Conservation (phyloP, 768 basidiomycete genomes). For the Trametes punicea region DNA sequence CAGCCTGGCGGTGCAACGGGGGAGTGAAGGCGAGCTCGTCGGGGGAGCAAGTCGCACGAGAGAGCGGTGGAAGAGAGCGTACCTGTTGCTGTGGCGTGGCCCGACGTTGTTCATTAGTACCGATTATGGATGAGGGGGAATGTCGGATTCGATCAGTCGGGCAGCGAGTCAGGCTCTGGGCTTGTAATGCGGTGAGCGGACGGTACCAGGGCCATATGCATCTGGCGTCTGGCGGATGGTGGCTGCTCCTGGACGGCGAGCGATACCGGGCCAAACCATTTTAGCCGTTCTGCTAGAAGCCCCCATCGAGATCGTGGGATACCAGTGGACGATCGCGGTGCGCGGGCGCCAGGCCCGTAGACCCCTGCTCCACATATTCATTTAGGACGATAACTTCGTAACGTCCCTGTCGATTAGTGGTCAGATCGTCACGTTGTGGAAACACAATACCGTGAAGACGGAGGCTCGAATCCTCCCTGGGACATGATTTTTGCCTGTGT, state of each 20-base stretch:
- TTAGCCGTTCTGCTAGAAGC: constrained; percentile 5
- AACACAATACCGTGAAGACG: constrained; percentile 19
- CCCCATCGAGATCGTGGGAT: not conserved
- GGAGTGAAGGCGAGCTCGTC: not conserved
- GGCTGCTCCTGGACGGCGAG: not conserved
- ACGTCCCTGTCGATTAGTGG: constrained; percentile 22
- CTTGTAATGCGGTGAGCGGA: no score
- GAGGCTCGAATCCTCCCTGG: constrained; percentile 23
- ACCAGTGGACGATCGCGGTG: not conserved
- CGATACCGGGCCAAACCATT: constrained; percentile 5
- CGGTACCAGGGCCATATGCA: no score
- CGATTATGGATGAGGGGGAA: not conserved
- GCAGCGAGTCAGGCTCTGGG: no score
- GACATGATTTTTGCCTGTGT: constrained; percentile 6
- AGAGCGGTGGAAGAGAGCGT: not conserved
- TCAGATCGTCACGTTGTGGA: constrained; percentile 22
- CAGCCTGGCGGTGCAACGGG: not conserved
- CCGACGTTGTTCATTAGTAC: not conserved
- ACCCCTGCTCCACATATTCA: no score
- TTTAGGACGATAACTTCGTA: no score
- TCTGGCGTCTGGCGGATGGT: not conserved
- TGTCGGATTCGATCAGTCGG: not conserved
- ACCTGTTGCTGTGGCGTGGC: constrained; percentile 1
- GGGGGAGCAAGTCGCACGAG: not conserved
- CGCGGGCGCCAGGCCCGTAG: not conserved